Evolutionary conservation across 2,329 filamentous ascomycete species (phyloP).

Genomic region (Onygenales sp.): DNA sequence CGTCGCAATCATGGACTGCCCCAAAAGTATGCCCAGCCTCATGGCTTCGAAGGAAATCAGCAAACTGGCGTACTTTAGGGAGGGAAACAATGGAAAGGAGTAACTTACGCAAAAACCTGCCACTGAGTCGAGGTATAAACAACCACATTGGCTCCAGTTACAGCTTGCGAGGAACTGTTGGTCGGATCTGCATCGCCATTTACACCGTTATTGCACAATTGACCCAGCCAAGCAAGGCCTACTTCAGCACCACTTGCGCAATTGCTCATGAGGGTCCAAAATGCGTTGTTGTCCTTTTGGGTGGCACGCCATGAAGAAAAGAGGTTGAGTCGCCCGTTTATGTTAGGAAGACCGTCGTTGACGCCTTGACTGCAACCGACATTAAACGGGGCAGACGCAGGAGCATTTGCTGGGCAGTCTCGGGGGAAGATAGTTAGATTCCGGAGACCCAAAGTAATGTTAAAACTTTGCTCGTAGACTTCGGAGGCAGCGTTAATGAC

Average conservation of each 20-base stretch:
- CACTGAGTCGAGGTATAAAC: conserved; percentile 75
- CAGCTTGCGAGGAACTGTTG: conserved; percentile 49
- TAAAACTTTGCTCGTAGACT: conserved; percentile 84
- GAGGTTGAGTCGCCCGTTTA: conserved; percentile 70
- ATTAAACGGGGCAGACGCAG: conserved; percentile 71
- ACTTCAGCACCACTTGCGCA: conserved; percentile 75
- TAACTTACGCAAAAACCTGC: conserved; percentile 70
- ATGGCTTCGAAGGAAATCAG: conserved; percentile 37
- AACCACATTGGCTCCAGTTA: conserved; percentile 78
- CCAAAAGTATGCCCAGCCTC: conserved; percentile 91
- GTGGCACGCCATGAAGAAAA: conserved; percentile 85
- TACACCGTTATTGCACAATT: conserved; percentile 50
- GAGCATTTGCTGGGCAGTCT: conserved; percentile 62
- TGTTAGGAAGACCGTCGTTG: conserved; percentile 42
- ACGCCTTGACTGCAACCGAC: conserved; percentile 48
- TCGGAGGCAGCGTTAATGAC: conserved; percentile 80
- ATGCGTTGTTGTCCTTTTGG: conserved; percentile 70
- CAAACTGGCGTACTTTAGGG: not conserved
- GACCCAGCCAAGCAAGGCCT: conserved; percentile 81
- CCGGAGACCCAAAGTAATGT: conserved; percentile 82
- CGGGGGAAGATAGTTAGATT: conserved; percentile 71
- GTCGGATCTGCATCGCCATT: conserved; percentile 3
- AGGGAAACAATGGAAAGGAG: not conserved
- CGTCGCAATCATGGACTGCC: conserved; percentile 83
- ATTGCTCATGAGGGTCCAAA: conserved; percentile 79